Evolutionary conservation across 495 filamentous ascomycete species (phyloP).

Genomic region (Annulohypoxylon maeteangense): DNA sequence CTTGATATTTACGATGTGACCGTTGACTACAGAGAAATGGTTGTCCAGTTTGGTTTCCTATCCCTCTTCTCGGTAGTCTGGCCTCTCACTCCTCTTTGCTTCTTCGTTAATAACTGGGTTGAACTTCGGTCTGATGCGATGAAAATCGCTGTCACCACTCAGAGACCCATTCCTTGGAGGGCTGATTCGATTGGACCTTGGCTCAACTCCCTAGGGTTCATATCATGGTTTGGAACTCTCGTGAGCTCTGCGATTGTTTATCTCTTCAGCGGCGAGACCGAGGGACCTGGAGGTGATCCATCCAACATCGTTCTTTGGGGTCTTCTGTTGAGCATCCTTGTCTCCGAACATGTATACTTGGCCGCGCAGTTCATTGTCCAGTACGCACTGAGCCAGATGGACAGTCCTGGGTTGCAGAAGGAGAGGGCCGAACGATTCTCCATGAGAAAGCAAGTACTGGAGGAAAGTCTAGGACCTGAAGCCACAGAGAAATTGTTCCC

Average conservation of each 20-base stretch:
- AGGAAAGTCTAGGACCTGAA: slow-evolving; percentile 66
- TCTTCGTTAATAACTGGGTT: slow-evolving; percentile 96
- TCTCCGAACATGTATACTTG: slow-evolving; percentile 89
- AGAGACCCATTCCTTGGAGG: slow-evolving; percentile 85
- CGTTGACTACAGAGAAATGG: slow-evolving; percentile 91
- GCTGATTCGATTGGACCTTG: slow-evolving; percentile 96
- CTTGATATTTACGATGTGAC: slow-evolving; percentile 88
- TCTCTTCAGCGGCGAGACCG: slow-evolving; percentile 77
- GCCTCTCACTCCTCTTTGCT: slow-evolving; percentile 88
- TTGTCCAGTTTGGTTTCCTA: slow-evolving; percentile 94
- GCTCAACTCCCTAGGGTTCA: slow-evolving; percentile 85
- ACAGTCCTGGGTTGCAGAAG: slow-evolving; percentile 83
- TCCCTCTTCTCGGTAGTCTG: slow-evolving; percentile 92
- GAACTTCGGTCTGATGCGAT: slow-evolving; percentile 92
- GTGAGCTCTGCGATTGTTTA: slow-evolving; percentile 87
- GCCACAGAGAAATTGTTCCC: slow-evolving; percentile 50
- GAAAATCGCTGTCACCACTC: slow-evolving; percentile 92
- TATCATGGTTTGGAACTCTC: slow-evolving; percentile 91
- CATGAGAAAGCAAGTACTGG: slow-evolving; percentile 76
- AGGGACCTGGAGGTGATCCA: slow-evolving; percentile 63
- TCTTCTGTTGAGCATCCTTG: slow-evolving; percentile 82
- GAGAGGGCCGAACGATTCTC: slow-evolving; percentile 79
- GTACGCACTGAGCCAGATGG: slow-evolving; percentile 77
- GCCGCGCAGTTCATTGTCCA: slow-evolving; percentile 75
- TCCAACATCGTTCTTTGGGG: slow-evolving; percentile 80